phyloP scores from a whole-genome alignment of 2,329 filamentous ascomycete species.

The Geosmithia flava region DNA sequence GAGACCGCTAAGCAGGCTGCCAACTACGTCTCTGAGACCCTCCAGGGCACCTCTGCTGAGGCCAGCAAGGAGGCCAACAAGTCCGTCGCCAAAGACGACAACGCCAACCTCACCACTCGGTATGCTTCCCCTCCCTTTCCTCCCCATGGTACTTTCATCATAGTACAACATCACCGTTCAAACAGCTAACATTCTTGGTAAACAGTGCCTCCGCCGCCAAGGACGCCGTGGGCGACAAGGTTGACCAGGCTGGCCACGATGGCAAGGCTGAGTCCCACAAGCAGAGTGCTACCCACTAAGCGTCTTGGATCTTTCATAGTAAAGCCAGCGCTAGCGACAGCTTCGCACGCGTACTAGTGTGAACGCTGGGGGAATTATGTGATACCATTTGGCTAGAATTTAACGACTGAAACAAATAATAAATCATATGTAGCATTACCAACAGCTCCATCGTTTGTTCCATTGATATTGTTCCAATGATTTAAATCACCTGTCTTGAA shows the following conservation, averaged over 20 bases:
- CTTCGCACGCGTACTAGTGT: too few species aligned
- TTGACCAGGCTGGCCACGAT: slow-evolving; percentile 26
- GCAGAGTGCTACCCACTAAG: slow-evolving; percentile 18
- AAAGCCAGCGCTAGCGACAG: not conserved
- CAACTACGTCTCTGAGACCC: slow-evolving; percentile 58
- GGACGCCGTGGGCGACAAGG: slow-evolving; percentile 36
- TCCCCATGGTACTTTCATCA: not conserved
- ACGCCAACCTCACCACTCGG: slow-evolving; percentile 41
- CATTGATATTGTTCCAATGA: too few species aligned
- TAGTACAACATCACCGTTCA: not conserved
- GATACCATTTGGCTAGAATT: too few species aligned
- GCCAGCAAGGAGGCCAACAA: slow-evolving; percentile 62
- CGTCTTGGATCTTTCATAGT: not conserved
- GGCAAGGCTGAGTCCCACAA: slow-evolving; percentile 29
- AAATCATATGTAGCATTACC: too few species aligned
- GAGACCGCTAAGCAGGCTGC: slow-evolving; percentile 44
- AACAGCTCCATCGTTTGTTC: too few species aligned
- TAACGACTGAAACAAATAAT: too few species aligned
- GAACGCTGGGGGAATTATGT: not conserved
- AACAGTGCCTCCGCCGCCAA: slow-evolving; percentile 28
- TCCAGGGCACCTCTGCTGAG: slow-evolving; percentile 43
- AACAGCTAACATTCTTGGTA: slow-evolving; percentile 12
- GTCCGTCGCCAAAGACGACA: slow-evolving; percentile 50
- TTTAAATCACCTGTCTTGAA: too few species aligned
- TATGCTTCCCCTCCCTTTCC: slow-evolving; percentile 14